phyloP scores from a whole-genome alignment of 352 stramenopile genomes.

The Globisporangium cederbergense region DNA sequence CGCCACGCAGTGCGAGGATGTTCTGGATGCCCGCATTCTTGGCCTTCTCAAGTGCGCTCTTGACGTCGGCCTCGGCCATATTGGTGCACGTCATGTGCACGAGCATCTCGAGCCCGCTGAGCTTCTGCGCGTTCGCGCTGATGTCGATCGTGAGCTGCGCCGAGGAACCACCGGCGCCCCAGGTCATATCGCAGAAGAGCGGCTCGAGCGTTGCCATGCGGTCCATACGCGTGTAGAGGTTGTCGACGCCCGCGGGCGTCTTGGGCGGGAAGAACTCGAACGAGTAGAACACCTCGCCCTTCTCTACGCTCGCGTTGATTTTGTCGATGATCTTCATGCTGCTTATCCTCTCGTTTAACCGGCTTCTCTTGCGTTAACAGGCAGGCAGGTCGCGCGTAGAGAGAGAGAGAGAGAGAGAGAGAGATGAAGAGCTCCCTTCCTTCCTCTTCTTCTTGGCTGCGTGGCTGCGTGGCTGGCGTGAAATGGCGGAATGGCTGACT shows the following conservation, averaged over 20 bases:
- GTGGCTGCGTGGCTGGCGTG: slow-evolving; percentile 12
- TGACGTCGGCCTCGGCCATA: slow-evolving; percentile 93
- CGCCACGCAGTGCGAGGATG: slow-evolving; percentile 97
- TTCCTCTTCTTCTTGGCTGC: background rate
- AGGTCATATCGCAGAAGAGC: slow-evolving; percentile 99
- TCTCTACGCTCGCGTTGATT: slow-evolving; percentile 74
- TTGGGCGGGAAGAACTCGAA: slow-evolving; percentile 99
- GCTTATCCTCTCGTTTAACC: background rate
- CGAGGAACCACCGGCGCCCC: slow-evolving; percentile 96
- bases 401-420: too few species aligned
- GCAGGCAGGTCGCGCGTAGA: too few species aligned
- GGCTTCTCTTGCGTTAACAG: too few species aligned
- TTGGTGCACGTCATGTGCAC: slow-evolving; percentile 99
- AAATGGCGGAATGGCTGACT: slow-evolving; percentile 10
- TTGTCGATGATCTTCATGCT: slow-evolving; percentile 89
- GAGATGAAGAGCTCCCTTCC: too few species aligned
- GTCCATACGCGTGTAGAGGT: slow-evolving; percentile 96
- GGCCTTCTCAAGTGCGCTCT: slow-evolving; percentile 89
- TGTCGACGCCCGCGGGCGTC: slow-evolving; percentile 94
- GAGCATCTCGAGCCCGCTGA: slow-evolving; percentile 90
- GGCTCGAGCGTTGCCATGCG: slow-evolving; percentile 93
- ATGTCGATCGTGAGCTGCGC: slow-evolving; percentile 96
- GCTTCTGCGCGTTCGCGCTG: slow-evolving; percentile 89
- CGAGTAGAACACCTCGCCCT: slow-evolving; percentile 91
- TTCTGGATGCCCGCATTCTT: slow-evolving; percentile 96